Evolutionary conservation across 371 early-diverging fungal species (phyloP), one percentile per base, ranked within the genome.

Genomic region (Mucor indicus): DNA sequence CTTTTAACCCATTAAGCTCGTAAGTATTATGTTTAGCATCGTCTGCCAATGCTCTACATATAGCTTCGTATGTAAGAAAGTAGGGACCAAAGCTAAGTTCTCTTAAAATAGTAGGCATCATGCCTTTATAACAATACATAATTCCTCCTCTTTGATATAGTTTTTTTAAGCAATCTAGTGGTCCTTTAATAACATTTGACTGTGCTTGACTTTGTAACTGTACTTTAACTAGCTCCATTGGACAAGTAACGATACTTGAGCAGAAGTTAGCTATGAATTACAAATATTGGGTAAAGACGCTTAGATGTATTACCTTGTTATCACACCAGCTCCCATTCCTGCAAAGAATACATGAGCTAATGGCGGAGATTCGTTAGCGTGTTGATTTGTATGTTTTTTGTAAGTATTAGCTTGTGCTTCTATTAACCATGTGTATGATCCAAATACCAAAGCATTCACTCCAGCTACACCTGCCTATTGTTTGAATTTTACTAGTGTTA

Each of bases 11-110:
- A 12, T 77, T 69, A 9, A 85, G 58, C 37, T 72, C 77, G 48
- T 69, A 62, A 11, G 20, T 17, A 17, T 31, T 24, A 9, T 42
- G 27, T 2, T 27, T 22, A 24, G 9, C 12, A 19, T 59, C 44
- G 7, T 38, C 32, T 1, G 43, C 9, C 32, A 68, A 21, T 38
- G 59, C 49, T 29, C 79, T 62, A 22, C 79, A 77, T 25, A 86
- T 65, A 11, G 75, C 58, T 57, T 87, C 91, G 55, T 86, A 89
- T 5, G 81, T 71, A 17, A 83, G 69, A 59, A 90, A 90, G 48
- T 90, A 89, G 10, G 85, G 85, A 4, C 90, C 90, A 63, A 87
- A 91, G 19, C 84, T 83, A 1, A 86, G 82, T 44, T 91, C 90
- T 15, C 90, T 62, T 25, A 86, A 38, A 9, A 80, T 60, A 1